phyloP scores from a whole-genome alignment of 805 yeast genomes.

The Metschnikowia dekortorum region DNA sequence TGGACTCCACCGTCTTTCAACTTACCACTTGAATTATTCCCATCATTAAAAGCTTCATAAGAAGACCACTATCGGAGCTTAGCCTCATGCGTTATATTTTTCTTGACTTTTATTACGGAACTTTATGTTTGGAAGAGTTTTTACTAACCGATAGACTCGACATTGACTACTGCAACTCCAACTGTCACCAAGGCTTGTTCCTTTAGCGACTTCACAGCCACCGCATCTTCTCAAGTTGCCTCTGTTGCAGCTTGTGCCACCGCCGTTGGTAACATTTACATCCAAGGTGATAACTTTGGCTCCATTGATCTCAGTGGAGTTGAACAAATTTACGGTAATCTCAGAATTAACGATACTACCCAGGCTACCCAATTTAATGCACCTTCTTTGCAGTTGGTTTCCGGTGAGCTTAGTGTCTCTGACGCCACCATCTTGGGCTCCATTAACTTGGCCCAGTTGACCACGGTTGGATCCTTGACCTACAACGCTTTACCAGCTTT shows the following conservation, averaged over 20 bases:
- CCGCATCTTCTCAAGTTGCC: constrained; percentile 78
- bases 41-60: too few species aligned
- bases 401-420: constrained; percentile 62
- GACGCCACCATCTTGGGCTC: constrained; percentile 62
- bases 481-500: constrained; percentile 87
- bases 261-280: constrained; percentile 72
- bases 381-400: constrained; percentile 68
- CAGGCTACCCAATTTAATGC: constrained; percentile 65
- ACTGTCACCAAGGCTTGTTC: constrained; percentile 63
- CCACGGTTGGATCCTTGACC: constrained; percentile 75
- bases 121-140: not conserved
- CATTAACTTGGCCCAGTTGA: constrained; percentile 71
- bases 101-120: too few species aligned
- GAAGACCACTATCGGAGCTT: too few species aligned
- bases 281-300: constrained; percentile 57
- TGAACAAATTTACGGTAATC: constrained; percentile 70
- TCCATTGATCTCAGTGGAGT: constrained; percentile 70
- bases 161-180: constrained; percentile 50
- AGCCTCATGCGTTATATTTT: too few species aligned
- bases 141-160: constrained; percentile 31
- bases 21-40: too few species aligned
- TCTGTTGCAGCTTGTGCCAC: constrained; percentile 67
- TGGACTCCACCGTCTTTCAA: too few species aligned
- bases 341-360: constrained; percentile 63
- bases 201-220: constrained; percentile 62